A percentile compares a stretch with the other conserved stretches of the same genome.
Evolutionary conservation across 805 yeast species (phyloP).

Genomic region (Ogataea naganishii): DNA sequence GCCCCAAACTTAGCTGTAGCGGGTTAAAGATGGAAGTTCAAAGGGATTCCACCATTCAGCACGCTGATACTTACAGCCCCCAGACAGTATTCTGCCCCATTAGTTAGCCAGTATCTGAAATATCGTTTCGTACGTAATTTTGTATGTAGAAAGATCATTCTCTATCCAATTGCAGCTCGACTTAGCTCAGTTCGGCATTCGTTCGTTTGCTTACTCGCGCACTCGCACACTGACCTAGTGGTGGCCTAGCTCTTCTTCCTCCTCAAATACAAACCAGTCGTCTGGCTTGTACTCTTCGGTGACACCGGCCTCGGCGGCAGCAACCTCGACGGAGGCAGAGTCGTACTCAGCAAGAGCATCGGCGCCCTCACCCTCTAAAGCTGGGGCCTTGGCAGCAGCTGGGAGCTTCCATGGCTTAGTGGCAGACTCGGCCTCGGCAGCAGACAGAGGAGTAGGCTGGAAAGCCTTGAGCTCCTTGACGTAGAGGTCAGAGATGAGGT

Average conservation of each 20-base stretch:
- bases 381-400: constrained; percentile 66
- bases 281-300: constrained; percentile 40
- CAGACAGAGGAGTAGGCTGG: constrained; percentile 72
- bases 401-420: constrained; percentile 84
- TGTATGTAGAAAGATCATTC: no score
- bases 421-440: constrained; percentile 66
- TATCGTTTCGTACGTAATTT: no score
- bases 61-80: no score
- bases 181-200: no score
- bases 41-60: no score
- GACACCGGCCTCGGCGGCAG: constrained; percentile 32
- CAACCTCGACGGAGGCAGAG: constrained; percentile 66
- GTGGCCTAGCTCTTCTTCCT: constrained; percentile 41
- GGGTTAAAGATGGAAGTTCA: no score
- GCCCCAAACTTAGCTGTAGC: no score
- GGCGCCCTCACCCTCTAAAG: constrained; percentile 59
- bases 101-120: no score
- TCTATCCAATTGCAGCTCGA: no score
- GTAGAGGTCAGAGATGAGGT: constrained; percentile 79
- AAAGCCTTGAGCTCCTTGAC: constrained; percentile 79
- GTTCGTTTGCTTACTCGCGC: no score
- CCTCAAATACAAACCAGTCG: constrained; percentile 79
- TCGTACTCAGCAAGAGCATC: constrained; percentile 62
- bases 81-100: no score
- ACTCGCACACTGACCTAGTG: no score